Conservation (phyloP, 2,329 filamentous ascomycete genomes). For the Claviceps fusiformis region DNA sequence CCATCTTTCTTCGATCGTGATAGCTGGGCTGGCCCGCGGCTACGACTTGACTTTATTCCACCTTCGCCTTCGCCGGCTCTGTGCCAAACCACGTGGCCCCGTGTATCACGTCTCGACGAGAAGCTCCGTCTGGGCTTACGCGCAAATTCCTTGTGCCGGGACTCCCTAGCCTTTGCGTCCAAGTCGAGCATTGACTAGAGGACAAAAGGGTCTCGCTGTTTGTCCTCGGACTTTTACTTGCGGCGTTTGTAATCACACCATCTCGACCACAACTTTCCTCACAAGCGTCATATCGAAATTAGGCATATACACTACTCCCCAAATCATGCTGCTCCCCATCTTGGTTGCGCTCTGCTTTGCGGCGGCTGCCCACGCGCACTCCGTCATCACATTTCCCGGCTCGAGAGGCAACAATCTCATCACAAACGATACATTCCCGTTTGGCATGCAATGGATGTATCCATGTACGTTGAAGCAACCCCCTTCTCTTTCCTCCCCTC, state of each 20-base stretch:
- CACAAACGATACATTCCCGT: constrained; percentile 66
- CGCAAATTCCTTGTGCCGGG: neutral
- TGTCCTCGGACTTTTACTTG: neutral
- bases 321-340: neutral
- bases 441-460: constrained; percentile 91
- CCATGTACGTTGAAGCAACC: constrained; percentile 57
- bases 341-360: constrained; percentile 29
- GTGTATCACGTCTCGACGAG: neutral
- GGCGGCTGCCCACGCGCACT: constrained; percentile 50
- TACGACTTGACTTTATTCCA: neutral
- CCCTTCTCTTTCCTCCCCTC: neutral
- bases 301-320: neutral
- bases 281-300: neutral
- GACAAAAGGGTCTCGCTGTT: neutral
- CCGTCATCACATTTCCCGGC: constrained; percentile 73
- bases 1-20: neutral
- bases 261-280: neutral
- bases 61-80: too few relatives aligned
- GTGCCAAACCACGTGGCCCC: neutral
- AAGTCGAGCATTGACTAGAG: neutral
- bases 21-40: constrained; percentile 1
- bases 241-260: neutral
- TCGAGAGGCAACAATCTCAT: constrained; percentile 79
- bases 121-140: neutral
- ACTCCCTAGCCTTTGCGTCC: neutral